phyloP scores from a whole-genome alignment of 1,139 yeast species.

The Hemisphaericaspora subhashii region DNA sequence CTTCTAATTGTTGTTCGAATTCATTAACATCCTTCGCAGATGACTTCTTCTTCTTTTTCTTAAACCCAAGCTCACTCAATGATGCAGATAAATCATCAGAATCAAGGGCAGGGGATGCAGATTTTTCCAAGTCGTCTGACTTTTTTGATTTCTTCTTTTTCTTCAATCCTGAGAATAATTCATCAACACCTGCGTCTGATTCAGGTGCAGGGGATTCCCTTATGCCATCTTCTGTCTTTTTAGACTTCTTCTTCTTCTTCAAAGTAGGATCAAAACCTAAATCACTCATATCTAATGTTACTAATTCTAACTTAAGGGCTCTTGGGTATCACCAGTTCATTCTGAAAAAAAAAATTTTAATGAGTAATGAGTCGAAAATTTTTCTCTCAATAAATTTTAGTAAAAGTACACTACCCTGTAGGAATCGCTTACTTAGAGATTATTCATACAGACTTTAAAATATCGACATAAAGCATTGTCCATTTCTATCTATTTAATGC shows the following conservation, averaged over 20 bases:
- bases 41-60: slow-evolving; percentile 91
- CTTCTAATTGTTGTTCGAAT: slow-evolving; percentile 85
- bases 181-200: slow-evolving; percentile 39
- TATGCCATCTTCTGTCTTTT: slow-evolving; percentile 39
- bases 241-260: slow-evolving; percentile 84
- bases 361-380: slow-evolving; percentile 1
- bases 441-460: too few species aligned
- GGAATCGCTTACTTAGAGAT: too few species aligned
- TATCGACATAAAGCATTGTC: too few species aligned
- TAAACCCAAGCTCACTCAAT: slow-evolving; percentile 72
- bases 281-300: slow-evolving; percentile 42
- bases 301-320: background rate
- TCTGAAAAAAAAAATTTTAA: background rate
- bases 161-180: slow-evolving; percentile 55
- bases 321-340: background rate
- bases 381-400: background rate
- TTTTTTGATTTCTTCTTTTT: slow-evolving; percentile 54
- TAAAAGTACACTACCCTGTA: slow-evolving; percentile 6
- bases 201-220: slow-evolving; percentile 36
- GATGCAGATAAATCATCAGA: slow-evolving; percentile 59
- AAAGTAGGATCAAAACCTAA: slow-evolving; percentile 75
- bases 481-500: background rate
- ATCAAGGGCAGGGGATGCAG: slow-evolving; percentile 33
- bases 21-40: slow-evolving; percentile 63
- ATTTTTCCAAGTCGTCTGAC: slow-evolving; percentile 25